phyloP scores from a whole-genome alignment of 306 rosid species.

The Vigna trinervia region DNA sequence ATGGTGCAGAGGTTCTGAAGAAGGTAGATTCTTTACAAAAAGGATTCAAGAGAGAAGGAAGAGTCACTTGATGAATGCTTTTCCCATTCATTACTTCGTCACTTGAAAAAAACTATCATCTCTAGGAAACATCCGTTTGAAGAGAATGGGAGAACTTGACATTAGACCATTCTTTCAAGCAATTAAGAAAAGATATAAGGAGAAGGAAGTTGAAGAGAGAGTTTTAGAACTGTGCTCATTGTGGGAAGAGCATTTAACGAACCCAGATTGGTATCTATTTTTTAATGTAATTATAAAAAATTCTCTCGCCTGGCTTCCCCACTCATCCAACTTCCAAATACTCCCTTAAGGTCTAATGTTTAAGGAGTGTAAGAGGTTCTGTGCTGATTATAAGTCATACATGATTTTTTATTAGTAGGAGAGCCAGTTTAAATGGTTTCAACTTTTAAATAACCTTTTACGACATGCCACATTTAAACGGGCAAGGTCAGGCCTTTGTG shows the following conservation, averaged over 20 bases:
- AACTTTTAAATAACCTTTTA: too few species aligned
- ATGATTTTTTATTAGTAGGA: too few species aligned
- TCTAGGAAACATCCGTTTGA: constrained; percentile 60
- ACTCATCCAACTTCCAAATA: too few species aligned
- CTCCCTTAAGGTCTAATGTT: too few species aligned
- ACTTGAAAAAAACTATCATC: constrained; percentile 40
- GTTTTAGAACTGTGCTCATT: constrained; percentile 81
- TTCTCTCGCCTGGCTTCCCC: too few species aligned
- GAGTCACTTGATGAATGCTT: constrained; percentile 48
- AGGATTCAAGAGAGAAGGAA: constrained; percentile 79
- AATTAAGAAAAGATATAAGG: constrained; percentile 71
- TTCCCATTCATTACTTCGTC: background rate
- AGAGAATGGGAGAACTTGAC: constrained; percentile 96
- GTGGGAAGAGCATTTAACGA: constrained; percentile 90
- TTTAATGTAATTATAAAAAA: background rate
- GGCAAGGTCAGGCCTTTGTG: too few species aligned
- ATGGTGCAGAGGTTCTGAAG: constrained; percentile 82
- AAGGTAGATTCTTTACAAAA: constrained; percentile 70
- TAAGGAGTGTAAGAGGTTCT: too few species aligned
- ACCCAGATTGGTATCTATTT: constrained; percentile 95
- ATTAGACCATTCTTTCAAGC: constrained; percentile 73
- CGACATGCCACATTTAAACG: too few species aligned
- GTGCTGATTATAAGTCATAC: too few species aligned
- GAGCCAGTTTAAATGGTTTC: too few species aligned
- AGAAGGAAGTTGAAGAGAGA: constrained; percentile 83